These are phyloP conservation scores for Leccinum griseonigrum DNA, from an alignment of 1,284 basidiomycete species.

Conservation along the genomic window DNA sequence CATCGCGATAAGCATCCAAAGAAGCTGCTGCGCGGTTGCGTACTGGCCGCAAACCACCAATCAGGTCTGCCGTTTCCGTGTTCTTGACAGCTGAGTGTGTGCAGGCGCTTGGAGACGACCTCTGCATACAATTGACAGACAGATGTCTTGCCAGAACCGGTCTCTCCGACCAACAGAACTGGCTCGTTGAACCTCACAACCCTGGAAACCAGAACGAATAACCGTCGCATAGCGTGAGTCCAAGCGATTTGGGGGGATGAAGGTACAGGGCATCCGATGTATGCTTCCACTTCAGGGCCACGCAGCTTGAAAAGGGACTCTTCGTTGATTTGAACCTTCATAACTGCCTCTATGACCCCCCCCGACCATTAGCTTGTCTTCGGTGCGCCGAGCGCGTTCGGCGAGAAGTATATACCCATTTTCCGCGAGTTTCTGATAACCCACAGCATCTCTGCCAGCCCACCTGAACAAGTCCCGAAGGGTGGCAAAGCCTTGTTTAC, in stretches of 20 bases:
- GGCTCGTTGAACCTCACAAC: slow-evolving; percentile 92
- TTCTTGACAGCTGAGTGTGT: slow-evolving; percentile 96
- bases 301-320: slow-evolving; percentile 65
- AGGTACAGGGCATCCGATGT: slow-evolving; percentile 59
- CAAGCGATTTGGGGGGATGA: slow-evolving; percentile 68
- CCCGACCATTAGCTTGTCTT: slow-evolving; percentile 89
- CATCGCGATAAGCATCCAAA: slow-evolving; percentile 46
- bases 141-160: slow-evolving; percentile 96
- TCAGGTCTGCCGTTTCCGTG: slow-evolving; percentile 96
- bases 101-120: slow-evolving; percentile 60
- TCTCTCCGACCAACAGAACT: slow-evolving; percentile 96
- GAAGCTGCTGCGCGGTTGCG: slow-evolving; percentile 67
- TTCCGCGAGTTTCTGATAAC: slow-evolving; percentile 91
- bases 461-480: slow-evolving; percentile 97
- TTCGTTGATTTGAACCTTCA: slow-evolving; percentile 87
- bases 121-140: slow-evolving; percentile 90
- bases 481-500: slow-evolving; percentile 95
- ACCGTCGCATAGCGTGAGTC: slow-evolving; percentile 91
- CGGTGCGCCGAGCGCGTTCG: slow-evolving; percentile 81
- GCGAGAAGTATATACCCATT: slow-evolving; percentile 98
- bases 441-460: slow-evolving; percentile 89
- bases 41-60: slow-evolving; percentile 90
- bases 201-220: slow-evolving; percentile 84
- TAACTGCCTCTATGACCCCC: slow-evolving; percentile 90
- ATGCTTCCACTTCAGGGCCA: slow-evolving; percentile 44